phyloP scores from a whole-genome alignment of 1,139 yeast genomes.

The Yamadazyma diospyri region DNA sequence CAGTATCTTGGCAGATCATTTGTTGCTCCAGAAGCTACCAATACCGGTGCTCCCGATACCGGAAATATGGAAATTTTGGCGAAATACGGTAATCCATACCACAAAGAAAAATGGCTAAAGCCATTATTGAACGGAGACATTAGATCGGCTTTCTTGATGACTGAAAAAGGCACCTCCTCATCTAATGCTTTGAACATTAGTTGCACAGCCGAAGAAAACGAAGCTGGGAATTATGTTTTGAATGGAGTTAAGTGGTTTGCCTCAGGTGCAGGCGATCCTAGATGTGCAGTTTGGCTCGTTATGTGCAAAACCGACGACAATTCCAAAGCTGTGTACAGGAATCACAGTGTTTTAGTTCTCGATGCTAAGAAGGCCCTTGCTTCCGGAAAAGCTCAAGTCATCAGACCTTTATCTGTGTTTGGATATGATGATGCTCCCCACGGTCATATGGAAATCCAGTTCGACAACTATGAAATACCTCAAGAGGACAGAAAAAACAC shows the following conservation, averaged over 20 bases:
- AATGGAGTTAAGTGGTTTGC: slow-evolving; percentile 77
- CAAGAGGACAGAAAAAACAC: slow-evolving; percentile 33
- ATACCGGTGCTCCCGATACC: slow-evolving; percentile 69
- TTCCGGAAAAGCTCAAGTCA: slow-evolving; percentile 48
- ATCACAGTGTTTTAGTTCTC: slow-evolving; percentile 59
- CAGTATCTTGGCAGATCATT: slow-evolving; percentile 59
- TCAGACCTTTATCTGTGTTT: slow-evolving; percentile 56
- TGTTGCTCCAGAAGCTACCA: slow-evolving; percentile 62
- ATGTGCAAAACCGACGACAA: slow-evolving; percentile 58
- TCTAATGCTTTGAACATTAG: slow-evolving; percentile 68
- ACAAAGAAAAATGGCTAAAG: slow-evolving; percentile 50
- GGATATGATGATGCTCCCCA: slow-evolving; percentile 76
- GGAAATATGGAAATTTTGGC: slow-evolving; percentile 73
- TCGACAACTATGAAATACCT: slow-evolving; percentile 51
- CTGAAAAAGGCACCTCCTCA: slow-evolving; percentile 63
- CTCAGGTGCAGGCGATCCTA: slow-evolving; percentile 72
- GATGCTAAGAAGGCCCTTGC: slow-evolving; percentile 52
- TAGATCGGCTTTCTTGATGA: slow-evolving; percentile 69
- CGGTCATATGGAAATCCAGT: slow-evolving; percentile 65
- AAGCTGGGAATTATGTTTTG: slow-evolving; percentile 49
- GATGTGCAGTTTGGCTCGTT: slow-evolving; percentile 59
- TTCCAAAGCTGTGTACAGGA: slow-evolving; percentile 36
- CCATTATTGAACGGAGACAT: slow-evolving; percentile 60
- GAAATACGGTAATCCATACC: slow-evolving; percentile 51
- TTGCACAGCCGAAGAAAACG: slow-evolving; percentile 42